Percentiles rank a stretch among this genome's conserved stretches.
These are phyloP conservation scores for Adansonia digitata DNA, from an alignment of 345 rosid genomes.

Conservation along the genomic window DNA sequence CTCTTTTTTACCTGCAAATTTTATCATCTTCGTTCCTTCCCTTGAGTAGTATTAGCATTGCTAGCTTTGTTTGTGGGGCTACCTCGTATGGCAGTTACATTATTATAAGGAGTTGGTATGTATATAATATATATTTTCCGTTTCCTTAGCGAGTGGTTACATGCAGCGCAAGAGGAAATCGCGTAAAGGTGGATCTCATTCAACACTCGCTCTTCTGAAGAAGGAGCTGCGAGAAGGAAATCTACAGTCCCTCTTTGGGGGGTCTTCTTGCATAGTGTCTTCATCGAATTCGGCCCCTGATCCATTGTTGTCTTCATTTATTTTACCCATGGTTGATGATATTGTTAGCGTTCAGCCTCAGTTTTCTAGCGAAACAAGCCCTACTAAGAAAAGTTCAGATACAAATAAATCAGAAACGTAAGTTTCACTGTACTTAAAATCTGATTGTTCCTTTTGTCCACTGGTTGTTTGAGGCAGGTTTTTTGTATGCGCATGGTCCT, in stretches of 20 bases:
- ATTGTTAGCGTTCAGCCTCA: slow-evolving; percentile 35
- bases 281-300: slow-evolving; percentile 78
- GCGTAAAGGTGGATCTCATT: slow-evolving; percentile 75
- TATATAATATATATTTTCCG: slow-evolving; percentile 5
- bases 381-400: slow-evolving; percentile 40
- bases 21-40: background rate
- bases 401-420: slow-evolving; percentile 52
- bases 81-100: background rate
- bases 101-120: background rate
- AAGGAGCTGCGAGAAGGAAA: slow-evolving; percentile 87
- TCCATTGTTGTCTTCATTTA: slow-evolving; percentile 82
- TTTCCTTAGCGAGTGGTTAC: slow-evolving; percentile 65
- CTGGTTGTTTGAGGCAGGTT: background rate
- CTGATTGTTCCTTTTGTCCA: background rate
- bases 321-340: slow-evolving; percentile 71
- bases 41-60: background rate
- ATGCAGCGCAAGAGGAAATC: slow-evolving; percentile 88
- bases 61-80: background rate
- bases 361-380: slow-evolving; percentile 35
- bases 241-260: slow-evolving; percentile 69
- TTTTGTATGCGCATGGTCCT: background rate
- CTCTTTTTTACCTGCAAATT: background rate
- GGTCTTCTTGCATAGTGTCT: slow-evolving; percentile 59
- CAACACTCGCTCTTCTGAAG: slow-evolving; percentile 70
- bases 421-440: background rate